Percentiles rank a stretch among this genome's conserved stretches.
Conservation (phyloP, 352 stramenopile genomes). For the Phytopythium oedochilum region DNA sequence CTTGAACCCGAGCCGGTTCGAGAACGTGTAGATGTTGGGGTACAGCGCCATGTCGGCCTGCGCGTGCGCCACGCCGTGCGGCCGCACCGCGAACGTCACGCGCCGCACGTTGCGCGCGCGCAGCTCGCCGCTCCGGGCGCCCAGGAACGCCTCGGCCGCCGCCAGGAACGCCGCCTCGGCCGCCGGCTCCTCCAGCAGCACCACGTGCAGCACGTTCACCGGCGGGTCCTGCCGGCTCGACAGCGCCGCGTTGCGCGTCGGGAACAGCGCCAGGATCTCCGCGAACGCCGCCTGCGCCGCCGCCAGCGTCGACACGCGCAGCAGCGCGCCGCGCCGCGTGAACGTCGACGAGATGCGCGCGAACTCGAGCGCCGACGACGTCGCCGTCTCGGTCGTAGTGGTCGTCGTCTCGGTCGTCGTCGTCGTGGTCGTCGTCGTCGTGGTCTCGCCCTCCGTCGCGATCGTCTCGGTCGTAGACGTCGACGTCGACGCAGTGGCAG, state of each 20-base stretch:
- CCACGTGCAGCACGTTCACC: slow-evolving; percentile 83
- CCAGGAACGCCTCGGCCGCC: slow-evolving; percentile 58
- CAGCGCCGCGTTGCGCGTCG: slow-evolving; percentile 61
- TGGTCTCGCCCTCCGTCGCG: slow-evolving; percentile 28
- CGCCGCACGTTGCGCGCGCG: slow-evolving; percentile 80
- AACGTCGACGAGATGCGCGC: slow-evolving; percentile 71
- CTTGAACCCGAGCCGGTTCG: slow-evolving; percentile 86
- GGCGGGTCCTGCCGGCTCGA: slow-evolving; percentile 58
- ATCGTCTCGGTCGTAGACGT: slow-evolving; percentile 12
- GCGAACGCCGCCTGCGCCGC: slow-evolving; percentile 65
- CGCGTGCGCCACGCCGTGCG: slow-evolving; percentile 34
- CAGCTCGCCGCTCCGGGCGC: slow-evolving; percentile 48
- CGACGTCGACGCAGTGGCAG: background rate
- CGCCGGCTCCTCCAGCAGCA: slow-evolving; percentile 65
- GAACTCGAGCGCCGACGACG: slow-evolving; percentile 43
- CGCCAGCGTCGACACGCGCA: slow-evolving; percentile 84
- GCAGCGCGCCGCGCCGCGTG: slow-evolving; percentile 79
- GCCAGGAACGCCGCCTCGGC: slow-evolving; percentile 54
- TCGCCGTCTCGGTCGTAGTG: slow-evolving; percentile 5
- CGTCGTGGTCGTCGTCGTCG: slow-evolving; percentile 24
- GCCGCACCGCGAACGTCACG: slow-evolving; percentile 84
- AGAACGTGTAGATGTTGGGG: slow-evolving; percentile 89
- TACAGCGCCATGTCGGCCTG: slow-evolving; percentile 71
- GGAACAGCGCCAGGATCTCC: slow-evolving; percentile 69
- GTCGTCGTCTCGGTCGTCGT: slow-evolving; percentile 5